Evolutionary conservation across 345 rosid genomes (phyloP), one percentile per base, ranked within the genome.

Genomic region (Brassica nigra): DNA sequence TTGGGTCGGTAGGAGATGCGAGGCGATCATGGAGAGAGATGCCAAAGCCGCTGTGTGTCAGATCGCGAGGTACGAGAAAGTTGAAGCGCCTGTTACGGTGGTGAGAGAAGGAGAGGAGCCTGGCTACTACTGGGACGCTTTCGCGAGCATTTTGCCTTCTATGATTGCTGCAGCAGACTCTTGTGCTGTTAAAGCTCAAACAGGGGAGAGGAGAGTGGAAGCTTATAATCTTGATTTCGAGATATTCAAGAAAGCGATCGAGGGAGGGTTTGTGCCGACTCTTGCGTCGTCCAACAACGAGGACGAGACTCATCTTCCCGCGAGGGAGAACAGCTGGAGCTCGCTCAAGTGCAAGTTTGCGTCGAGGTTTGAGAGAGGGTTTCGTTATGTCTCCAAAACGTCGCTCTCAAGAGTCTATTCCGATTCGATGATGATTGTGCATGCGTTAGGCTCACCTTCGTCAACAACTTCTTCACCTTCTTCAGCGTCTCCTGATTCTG

Each of bases 241-340:
- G 89, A 87, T 96, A 78, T 89, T 92, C 72, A 85, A 79, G 79
- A 93, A 92, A 85, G 98, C 97, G 39, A 86, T 88, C 6, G 89
- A 85, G 71, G 98, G 97, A 74, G 99, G 99, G n/a, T 86, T 93
- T 83, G 90, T 95, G 44, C 99, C 98, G 70, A 89, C 98, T 12
- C 82, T 95, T 81, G 87, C 97, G 34, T 84, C 96, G 54, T 89
- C 96, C 28, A 89, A 90, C 80, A 88, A 88, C 85, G 97, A 91
- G 76, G 86, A 84, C 70, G 99, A 91, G 86, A 96, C 97, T 65
- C 97, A 85, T 75, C 92, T 96, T 76, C 97, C 99, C 65, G 93
- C 87, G 5, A 86, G 97, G 89, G 99, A 96, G 86, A 92, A 93
- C 85, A 85, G 92, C 82, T 96, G 99, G 99, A 96, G 94, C 73